Percentiles rank a stretch among this genome's conserved stretches.
These are phyloP conservation scores for Penicillium paneum DNA, from an alignment of 2,329 filamentous ascomycete species.

Conservation along the genomic window DNA sequence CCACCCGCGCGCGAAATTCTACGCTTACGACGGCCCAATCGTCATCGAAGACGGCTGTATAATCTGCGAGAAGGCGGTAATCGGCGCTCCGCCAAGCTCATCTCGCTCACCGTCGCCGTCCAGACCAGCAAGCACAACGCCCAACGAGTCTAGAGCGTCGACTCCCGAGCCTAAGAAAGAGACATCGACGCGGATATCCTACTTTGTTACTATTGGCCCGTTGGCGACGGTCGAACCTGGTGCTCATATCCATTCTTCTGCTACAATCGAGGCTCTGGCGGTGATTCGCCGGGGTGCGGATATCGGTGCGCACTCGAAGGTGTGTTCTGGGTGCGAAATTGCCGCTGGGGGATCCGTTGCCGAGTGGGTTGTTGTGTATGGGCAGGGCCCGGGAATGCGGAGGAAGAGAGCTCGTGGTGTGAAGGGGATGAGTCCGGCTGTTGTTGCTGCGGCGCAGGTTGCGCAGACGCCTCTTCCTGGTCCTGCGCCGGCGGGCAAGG, in stretches of 20 bases:
- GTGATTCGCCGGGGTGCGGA: constrained; percentile 33
- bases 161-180: constrained; percentile 6
- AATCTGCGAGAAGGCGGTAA: constrained; percentile 62
- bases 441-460: constrained; percentile 17
- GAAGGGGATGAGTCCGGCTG: constrained; percentile 16
- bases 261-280: constrained; percentile 47
- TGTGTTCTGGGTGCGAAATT: constrained; percentile 63
- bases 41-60: constrained; percentile 78
- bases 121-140: background rate
- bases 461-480: constrained; percentile 17
- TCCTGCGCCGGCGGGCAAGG: constrained; percentile 51
- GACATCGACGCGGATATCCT: constrained; percentile 33
- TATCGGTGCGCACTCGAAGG: constrained; percentile 60
- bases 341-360: constrained; percentile 57
- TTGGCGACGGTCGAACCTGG: constrained; percentile 38
- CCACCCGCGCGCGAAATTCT: constrained; percentile 80
- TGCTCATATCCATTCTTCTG: constrained; percentile 38
- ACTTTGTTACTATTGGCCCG: constrained; percentile 40
- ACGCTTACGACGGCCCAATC: constrained; percentile 74
- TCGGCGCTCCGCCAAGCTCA: constrained; percentile 49
- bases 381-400: constrained; percentile 52
- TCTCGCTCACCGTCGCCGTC: constrained; percentile 11
- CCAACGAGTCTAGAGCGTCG: constrained; percentile 2
- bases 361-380: constrained; percentile 68
- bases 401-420: constrained; percentile 39